Percentiles rank a stretch among this genome's conserved stretches.
Evolutionary conservation across 768 basidiomycete genomes (phyloP).

Genomic region (Suillus discolor): DNA sequence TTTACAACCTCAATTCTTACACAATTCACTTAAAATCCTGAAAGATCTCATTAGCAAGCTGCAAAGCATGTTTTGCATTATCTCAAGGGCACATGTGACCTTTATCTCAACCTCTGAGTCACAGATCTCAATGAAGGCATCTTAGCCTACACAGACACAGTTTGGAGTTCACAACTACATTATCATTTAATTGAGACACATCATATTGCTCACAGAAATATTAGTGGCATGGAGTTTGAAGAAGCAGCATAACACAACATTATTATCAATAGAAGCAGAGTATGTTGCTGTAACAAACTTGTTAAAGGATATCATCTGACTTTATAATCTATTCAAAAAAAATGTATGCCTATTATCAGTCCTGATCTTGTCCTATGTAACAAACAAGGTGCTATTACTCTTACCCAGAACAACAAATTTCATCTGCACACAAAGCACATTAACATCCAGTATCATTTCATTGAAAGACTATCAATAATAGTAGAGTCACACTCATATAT

Average conservation of each 20-base stretch:
- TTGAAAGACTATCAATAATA: neutral
- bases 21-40: slow-evolving; percentile 26
- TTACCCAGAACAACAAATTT: slow-evolving; percentile 11
- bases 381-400: slow-evolving; percentile 2
- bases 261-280: slow-evolving; percentile 3
- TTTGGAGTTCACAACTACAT: slow-evolving; percentile 24
- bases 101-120: slow-evolving; percentile 16
- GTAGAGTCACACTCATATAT: neutral
- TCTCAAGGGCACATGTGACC: slow-evolving; percentile 25
- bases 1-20: slow-evolving; percentile 27
- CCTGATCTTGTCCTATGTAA: neutral
- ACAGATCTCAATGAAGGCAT: slow-evolving; percentile 8
- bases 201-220: neutral
- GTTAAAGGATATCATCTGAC: slow-evolving; percentile 5
- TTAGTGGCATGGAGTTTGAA: neutral
- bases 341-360: neutral
- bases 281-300: slow-evolving; percentile 6
- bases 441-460: slow-evolving; percentile 4
- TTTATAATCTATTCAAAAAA: neutral
- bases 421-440: slow-evolving; percentile 6
- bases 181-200: slow-evolving; percentile 25
- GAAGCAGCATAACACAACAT: neutral
- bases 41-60: slow-evolving; percentile 26
- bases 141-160: slow-evolving; percentile 25
- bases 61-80: slow-evolving; percentile 31